Evolutionary conservation across 1,139 yeast species (phyloP), one percentile per base, ranked within the genome.

Genomic region (Taphrina deformans): DNA sequence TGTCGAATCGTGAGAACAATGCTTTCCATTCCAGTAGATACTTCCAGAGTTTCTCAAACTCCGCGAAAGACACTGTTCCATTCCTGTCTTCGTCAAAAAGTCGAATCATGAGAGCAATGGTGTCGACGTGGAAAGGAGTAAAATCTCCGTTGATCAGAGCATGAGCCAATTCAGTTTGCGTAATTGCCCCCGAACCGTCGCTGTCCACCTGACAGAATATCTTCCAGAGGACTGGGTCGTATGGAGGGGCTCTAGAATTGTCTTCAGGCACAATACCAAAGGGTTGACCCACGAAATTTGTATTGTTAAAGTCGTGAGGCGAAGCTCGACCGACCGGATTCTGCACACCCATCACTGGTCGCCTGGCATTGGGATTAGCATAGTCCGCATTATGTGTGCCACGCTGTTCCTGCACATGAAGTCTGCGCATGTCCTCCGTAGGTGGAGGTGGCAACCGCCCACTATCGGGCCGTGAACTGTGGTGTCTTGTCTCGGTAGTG

Each of bases 11-110:
- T 55, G 84, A 80, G 72, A 87, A 87, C n/a, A 86, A 79, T 72
- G 84, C 85, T 67, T 87, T 82, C 83, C 89, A 87, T 65, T 88
- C 88, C 18, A 85, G 79, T 60, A 87, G 78, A 71, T 87, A 86
- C 72, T 85, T 83, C 90, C 90, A 87, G 62, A 87, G 77, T 67
- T 86, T 58, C 24, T 55, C 53, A 23, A 62, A 55, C 24, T 61
- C 62, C 5, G 31, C n/a, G 40, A 61, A 61, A 33, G 58, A 52
- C n/a, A 61, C 41, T 16, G 59, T 52, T 18, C 65, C 65, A 16
- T 41, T 50, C 29, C 65, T 44, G 29, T 61, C 65, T 33, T 52
- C 65, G 31, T 61, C 59, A 52, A 52, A 52, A 12, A 52, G 31
- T 4, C 59, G 31, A 16, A 61, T 44, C 65, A 61, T 61, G 46